Conservation (phyloP, 2,329 filamentous ascomycete species). For the Exophiala spinifera region DNA sequence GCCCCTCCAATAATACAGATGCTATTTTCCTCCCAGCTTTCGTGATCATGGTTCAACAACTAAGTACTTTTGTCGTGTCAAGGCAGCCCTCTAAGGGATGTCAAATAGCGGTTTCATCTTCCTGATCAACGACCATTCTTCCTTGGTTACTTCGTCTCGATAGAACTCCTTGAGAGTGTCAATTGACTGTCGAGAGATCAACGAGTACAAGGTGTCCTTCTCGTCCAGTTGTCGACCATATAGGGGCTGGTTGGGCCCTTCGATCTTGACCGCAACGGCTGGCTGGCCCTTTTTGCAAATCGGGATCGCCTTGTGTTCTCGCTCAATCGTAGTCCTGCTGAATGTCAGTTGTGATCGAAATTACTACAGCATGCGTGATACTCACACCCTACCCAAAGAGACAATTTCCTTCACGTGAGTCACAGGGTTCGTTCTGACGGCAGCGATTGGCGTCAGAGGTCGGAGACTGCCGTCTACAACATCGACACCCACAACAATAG, state of each 20-base stretch:
- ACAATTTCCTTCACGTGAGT: constrained; percentile 83
- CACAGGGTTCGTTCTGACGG: constrained; percentile 74
- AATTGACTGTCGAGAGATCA: constrained; percentile 83
- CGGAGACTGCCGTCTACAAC: constrained; percentile 85
- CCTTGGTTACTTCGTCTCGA: constrained; percentile 77
- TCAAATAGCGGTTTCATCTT: constrained; percentile 95
- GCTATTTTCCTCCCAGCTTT: not conserved
- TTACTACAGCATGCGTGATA: constrained; percentile 30
- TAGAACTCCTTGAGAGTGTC: constrained; percentile 97
- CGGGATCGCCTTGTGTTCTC: constrained; percentile 91
- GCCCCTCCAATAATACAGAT: constrained; percentile 3
- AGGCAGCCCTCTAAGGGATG: constrained; percentile 54
- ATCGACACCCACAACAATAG: constrained; percentile 93
- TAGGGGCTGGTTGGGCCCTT: constrained; percentile 84
- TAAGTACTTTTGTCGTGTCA: constrained; percentile 2
- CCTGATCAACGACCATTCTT: constrained; percentile 92
- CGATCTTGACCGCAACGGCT: constrained; percentile 97
- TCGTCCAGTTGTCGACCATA: constrained; percentile 97
- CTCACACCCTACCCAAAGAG: constrained; percentile 86
- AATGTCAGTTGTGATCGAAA: constrained; percentile 27
- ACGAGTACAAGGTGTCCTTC: constrained; percentile 79
- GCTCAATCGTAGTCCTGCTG: constrained; percentile 83
- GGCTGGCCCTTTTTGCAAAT: constrained; percentile 95
- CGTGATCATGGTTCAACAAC: not conserved
- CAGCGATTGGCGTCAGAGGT: constrained; percentile 85